A percentile compares a stretch with the other conserved stretches of the same genome.
These are phyloP conservation scores for Penicillium lividum DNA, from an alignment of 495 filamentous ascomycete species.

Conservation along the genomic window DNA sequence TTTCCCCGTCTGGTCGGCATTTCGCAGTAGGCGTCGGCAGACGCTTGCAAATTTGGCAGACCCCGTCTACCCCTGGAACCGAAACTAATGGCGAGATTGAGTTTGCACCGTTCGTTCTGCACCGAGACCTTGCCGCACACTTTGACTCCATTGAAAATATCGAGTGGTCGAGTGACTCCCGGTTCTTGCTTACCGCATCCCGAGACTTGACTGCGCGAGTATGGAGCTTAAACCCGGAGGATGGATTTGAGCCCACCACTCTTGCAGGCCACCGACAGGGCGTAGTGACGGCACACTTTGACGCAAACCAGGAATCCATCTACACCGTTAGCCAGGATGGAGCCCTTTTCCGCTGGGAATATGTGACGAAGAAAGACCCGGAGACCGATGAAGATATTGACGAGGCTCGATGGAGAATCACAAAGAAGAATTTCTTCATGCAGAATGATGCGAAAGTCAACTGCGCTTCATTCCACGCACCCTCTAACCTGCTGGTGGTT, in stretches of 20 bases:
- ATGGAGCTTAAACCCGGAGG: conserved; percentile 88
- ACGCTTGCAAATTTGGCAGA: conserved; percentile 91
- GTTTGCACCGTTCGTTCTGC: conserved; percentile 90
- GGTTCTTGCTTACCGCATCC: conserved; percentile 88
- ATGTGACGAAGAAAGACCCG: conserved; percentile 53
- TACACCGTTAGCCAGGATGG: conserved; percentile 72
- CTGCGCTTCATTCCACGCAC: conserved; percentile 82
- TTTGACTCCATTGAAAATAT: conserved; percentile 83
- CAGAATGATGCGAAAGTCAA: conserved; percentile 85
- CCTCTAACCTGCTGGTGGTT: conserved; percentile 83
- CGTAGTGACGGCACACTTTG: conserved; percentile 88
- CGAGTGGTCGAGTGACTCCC: conserved; percentile 92
- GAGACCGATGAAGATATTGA: conserved; percentile 62
- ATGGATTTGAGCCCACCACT: conserved; percentile 85
- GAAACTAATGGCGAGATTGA: conserved; percentile 80
- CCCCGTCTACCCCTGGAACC: conserved; percentile 80
- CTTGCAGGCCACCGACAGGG: conserved; percentile 86
- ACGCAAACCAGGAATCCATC: conserved; percentile 87
- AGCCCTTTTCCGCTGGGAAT: conserved; percentile 66
- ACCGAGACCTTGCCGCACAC: conserved; percentile 83
- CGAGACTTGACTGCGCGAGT: conserved; percentile 91
- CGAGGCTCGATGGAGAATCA: conserved; percentile 80
- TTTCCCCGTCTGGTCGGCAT: conserved; percentile 86
- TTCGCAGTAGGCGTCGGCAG: conserved; percentile 86
- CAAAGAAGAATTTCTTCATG: conserved; percentile 85